phyloP scores from a whole-genome alignment of 2,329 filamentous ascomycete species.

The Emydomyces testavorans region DNA sequence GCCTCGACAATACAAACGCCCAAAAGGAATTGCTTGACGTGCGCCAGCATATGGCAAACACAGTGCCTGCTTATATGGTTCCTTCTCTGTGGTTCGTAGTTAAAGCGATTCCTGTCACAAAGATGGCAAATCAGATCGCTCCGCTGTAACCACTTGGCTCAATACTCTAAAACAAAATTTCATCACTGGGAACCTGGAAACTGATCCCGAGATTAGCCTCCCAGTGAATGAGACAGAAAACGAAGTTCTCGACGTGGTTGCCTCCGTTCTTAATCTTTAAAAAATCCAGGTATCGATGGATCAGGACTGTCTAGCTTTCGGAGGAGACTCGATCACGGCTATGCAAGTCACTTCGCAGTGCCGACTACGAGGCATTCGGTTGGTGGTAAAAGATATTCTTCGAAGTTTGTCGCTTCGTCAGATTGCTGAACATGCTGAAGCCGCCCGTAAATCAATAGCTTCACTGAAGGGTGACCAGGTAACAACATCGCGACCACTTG shows the following conservation, averaged over 20 bases:
- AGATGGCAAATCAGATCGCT: slow-evolving; percentile 7
- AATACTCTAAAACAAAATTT: background rate
- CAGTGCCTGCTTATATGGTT: slow-evolving; percentile 10
- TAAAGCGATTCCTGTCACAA: background rate
- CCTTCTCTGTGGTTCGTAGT: background rate
- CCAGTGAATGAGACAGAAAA: background rate
- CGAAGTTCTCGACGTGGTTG: background rate
- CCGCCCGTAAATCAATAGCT: slow-evolving; percentile 15
- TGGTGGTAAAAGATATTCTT: slow-evolving; percentile 10
- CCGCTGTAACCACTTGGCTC: background rate
- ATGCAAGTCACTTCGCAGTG: slow-evolving; percentile 13
- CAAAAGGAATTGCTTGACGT: background rate
- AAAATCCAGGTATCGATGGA: slow-evolving; percentile 1
- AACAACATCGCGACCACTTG: too few species aligned
- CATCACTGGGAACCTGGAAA: background rate
- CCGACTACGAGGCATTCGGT: slow-evolving; percentile 3
- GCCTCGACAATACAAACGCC: background rate
- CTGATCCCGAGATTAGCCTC: background rate
- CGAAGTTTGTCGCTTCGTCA: slow-evolving; percentile 8
- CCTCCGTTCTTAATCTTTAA: background rate
- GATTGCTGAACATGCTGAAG: background rate
- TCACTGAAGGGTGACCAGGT: too few species aligned
- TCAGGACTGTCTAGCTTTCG: slow-evolving; percentile 9
- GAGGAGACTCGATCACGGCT: slow-evolving; percentile 14
- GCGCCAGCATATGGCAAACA: background rate